Evolutionary conservation across 306 rosid species (phyloP).

Genomic region (Delonix regia): DNA sequence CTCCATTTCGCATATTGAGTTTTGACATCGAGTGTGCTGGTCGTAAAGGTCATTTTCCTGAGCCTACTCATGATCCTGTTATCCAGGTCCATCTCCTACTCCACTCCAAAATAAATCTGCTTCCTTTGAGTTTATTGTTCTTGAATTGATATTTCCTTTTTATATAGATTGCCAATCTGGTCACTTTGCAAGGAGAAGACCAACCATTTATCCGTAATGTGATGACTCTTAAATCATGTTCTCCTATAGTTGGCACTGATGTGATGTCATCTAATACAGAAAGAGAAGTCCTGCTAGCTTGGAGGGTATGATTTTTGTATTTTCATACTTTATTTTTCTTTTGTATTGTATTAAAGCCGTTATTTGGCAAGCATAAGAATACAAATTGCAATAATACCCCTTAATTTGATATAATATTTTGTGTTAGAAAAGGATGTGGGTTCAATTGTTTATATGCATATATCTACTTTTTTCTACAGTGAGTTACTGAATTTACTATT

Average conservation of each 20-base stretch:
- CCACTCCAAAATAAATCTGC: constrained; percentile 12
- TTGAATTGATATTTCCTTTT: constrained; percentile 37
- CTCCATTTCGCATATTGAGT: constrained; percentile 97
- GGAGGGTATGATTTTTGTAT: constrained; percentile 75
- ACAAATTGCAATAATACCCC: not conserved
- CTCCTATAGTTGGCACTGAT: constrained; percentile 95
- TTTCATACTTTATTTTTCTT: constrained; percentile 23
- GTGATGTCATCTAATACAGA: constrained; percentile 91
- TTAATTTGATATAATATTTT: constrained; percentile 10
- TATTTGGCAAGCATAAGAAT: constrained; percentile 1
- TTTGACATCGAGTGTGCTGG: constrained; percentile 99
- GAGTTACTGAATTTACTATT: not conserved
- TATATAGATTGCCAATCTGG: constrained; percentile 85
- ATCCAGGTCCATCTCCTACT: constrained; percentile 71
- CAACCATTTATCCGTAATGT: constrained; percentile 83
- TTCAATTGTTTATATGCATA: not conserved
- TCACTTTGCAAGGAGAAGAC: constrained; percentile 88
- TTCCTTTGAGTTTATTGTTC: constrained; percentile 16
- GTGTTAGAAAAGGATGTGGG: not conserved
- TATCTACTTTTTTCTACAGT: not conserved
- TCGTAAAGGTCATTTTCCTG: constrained; percentile 98
- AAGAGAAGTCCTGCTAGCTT: constrained; percentile 87
- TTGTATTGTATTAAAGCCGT: not conserved
- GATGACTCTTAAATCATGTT: constrained; percentile 93
- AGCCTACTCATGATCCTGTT: constrained; percentile 93